These are phyloP conservation scores for Sporothrix variecibatus DNA, from an alignment of 2,329 filamentous ascomycete species.

Conservation along the genomic window DNA sequence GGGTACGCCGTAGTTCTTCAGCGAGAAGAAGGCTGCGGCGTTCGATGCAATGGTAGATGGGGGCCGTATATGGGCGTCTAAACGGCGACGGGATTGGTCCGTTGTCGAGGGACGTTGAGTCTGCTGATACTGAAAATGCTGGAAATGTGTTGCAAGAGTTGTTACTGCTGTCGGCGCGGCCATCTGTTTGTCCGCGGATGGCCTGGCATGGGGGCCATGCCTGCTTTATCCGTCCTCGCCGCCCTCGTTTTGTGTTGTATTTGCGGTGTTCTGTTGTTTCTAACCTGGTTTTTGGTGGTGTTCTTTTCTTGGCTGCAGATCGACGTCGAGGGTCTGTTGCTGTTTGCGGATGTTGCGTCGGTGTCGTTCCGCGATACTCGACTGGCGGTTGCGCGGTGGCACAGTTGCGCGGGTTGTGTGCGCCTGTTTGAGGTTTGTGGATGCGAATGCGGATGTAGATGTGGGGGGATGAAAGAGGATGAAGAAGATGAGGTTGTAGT, in stretches of 20 bases:
- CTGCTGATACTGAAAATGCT: background rate
- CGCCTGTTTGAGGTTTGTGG: background rate
- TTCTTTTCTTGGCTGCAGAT: background rate
- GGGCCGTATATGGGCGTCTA: constrained; percentile 3
- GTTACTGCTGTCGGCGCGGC: background rate
- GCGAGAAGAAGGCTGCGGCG: background rate
- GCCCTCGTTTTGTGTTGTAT: background rate
- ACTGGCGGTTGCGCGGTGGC: background rate
- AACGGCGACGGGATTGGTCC: background rate
- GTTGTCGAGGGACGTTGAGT: background rate
- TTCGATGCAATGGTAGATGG: constrained; percentile 8
- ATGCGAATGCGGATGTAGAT: background rate
- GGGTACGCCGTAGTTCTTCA: background rate
- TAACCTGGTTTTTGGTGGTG: background rate
- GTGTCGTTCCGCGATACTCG: background rate
- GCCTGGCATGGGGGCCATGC: constrained; percentile 6
- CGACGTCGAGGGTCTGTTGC: background rate
- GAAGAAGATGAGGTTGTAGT: background rate
- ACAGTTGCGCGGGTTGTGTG: background rate
- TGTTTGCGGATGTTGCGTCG: background rate
- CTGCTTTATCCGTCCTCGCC: background rate
- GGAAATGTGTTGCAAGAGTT: background rate
- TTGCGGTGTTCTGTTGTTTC: background rate
- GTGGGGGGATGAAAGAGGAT: background rate
- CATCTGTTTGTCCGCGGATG: constrained; percentile 11